Base-by-base conservation (phyloP, 192 early-diverging fungal species). In the Coemansia sp. region DNA sequence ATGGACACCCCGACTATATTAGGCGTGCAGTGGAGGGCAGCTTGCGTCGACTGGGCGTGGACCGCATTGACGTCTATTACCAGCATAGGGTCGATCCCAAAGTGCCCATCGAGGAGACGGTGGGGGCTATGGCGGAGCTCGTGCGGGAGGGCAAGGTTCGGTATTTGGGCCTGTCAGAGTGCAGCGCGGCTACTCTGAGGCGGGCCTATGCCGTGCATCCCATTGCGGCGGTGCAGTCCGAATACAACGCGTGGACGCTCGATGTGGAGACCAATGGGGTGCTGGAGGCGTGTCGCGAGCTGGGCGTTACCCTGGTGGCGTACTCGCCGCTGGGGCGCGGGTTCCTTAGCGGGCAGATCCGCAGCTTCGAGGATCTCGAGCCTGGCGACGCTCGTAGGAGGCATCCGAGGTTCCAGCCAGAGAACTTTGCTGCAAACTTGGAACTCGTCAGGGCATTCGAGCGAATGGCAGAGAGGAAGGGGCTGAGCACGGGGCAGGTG, bases 321-420 rank as follows among this genome's bases (percentile, higher is more conserved):
- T 88, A 91, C 58, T 88, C 89, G 8, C 90, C 89, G 2, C 61
- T 93, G 12, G 91, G 89, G 6, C 83, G 87, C 55, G 92, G 92
- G 6, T 86, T 90, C 45, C 61, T 92, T 39, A 87, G 86, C 3
- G 88, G 90, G 13, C 72, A 77, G 9, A 84, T 87, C 68, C 77
- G 75, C 57, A 75, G 66, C 18, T 43, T 65, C 33, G 85, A 86
- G 6, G 86, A 89, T 28, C 71, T 92, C 18, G 74, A 65, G 3
- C 65, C 60, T 18, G 68, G 43, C 28, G 90, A 92, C 59, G 84
- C 64, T 61, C 75, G 90, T 50, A 57, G 70, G 11, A 59, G 26
- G 23, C 66, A 75, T 39, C 82, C 87, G 13, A 83, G 86, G 0
- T 92, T 92, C 79, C 63, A 81, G 58, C 76, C 68, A 0, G 88